Evolutionary conservation across 768 basidiomycete species (phyloP).

Genomic region (Mycena olivaceomarginata): DNA sequence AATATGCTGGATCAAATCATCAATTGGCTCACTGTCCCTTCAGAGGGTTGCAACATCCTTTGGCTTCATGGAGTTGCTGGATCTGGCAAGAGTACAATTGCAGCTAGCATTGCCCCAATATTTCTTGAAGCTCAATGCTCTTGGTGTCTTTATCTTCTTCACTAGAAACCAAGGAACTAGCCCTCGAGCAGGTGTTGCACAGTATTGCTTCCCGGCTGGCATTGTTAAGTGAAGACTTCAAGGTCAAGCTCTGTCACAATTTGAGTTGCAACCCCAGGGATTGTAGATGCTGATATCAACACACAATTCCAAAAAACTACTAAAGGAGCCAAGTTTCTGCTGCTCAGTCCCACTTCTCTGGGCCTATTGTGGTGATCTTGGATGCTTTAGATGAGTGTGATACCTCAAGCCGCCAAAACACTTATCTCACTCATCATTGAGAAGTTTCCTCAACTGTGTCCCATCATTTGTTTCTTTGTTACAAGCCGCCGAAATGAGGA

Average conservation of each 20-base stretch:
- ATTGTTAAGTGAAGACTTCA: too few relatives aligned
- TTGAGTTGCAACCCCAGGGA: too few relatives aligned
- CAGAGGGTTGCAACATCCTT: slow-evolving; percentile 9
- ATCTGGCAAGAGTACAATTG: not conserved
- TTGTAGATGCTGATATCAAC: too few relatives aligned
- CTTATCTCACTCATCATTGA: not conserved
- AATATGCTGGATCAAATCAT: slow-evolving; percentile 7
- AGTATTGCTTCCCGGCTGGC: too few relatives aligned
- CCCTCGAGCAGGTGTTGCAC: not conserved
- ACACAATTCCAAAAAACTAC: too few relatives aligned
- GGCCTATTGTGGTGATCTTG: not conserved
- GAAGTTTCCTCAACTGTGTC: too few relatives aligned
- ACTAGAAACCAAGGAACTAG: slow-evolving; percentile 1
- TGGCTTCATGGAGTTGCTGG: slow-evolving; percentile 2
- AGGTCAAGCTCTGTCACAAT: too few relatives aligned
- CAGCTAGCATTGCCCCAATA: not conserved
- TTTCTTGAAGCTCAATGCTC: not conserved
- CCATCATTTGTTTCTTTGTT: too few relatives aligned
- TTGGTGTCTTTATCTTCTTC: slow-evolving; percentile 5
- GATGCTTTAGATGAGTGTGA: not conserved
- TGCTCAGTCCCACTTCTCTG: too few relatives aligned
- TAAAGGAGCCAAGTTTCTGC: too few relatives aligned
- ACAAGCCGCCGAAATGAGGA: too few relatives aligned
- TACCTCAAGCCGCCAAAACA: slow-evolving; percentile 2
- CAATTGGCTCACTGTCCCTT: not conserved